phyloP scores from a whole-genome alignment of 768 basidiomycete genomes.

The Leccinum subgranulosum region DNA sequence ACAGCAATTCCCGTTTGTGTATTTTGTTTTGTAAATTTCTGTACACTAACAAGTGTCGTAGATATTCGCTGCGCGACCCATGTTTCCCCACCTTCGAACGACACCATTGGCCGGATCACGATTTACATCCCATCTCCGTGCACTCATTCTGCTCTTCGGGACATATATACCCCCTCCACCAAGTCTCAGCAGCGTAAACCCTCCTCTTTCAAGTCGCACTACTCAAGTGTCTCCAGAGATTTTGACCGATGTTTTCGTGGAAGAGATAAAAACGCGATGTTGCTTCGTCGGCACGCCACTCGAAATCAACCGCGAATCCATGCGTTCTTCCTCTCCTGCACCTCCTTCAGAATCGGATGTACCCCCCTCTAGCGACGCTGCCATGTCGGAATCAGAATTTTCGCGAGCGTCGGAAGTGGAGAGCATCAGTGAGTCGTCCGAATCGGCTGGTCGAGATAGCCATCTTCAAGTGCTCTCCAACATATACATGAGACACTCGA shows the following conservation, averaged over 20 bases:
- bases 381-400: slow-evolving; percentile 68
- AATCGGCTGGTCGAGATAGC: not conserved
- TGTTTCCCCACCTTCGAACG: slow-evolving; percentile 78
- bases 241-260: slow-evolving; percentile 75
- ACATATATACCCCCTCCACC: slow-evolving; percentile 82
- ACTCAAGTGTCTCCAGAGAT: slow-evolving; percentile 75
- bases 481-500: slow-evolving; percentile 44
- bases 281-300: slow-evolving; percentile 80
- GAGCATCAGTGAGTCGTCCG: slow-evolving; percentile 46
- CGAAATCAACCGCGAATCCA: slow-evolving; percentile 34
- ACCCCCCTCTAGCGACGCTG: slow-evolving; percentile 48
- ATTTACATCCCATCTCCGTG: slow-evolving; percentile 76
- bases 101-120: slow-evolving; percentile 85
- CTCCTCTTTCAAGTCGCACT: slow-evolving; percentile 59
- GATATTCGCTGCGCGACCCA: slow-evolving; percentile 88
- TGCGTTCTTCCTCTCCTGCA: slow-evolving; percentile 31
- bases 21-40: not conserved
- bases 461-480: slow-evolving; percentile 24
- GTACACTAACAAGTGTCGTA: slow-evolving; percentile 30
- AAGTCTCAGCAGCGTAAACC: slow-evolving; percentile 60
- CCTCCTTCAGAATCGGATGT: slow-evolving; percentile 38
- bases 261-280: slow-evolving; percentile 86
- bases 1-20: slow-evolving; percentile 76
- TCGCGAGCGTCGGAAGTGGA: slow-evolving; percentile 50
- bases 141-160: slow-evolving; percentile 79